Conservation (phyloP, 345 rosid species). For the Rhizophora apiculata region DNA sequence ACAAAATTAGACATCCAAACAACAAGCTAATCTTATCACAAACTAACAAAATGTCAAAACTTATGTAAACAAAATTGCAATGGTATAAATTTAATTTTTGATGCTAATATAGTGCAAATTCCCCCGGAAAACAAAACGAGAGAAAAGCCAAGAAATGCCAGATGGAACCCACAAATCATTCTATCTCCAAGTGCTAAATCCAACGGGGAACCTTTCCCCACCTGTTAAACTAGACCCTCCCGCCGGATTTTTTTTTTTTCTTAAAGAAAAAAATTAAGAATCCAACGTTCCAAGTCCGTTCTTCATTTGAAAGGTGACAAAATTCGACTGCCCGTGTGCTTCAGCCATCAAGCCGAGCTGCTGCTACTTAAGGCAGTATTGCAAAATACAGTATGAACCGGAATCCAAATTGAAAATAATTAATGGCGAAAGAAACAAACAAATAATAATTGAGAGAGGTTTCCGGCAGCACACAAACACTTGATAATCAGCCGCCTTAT, state of each 20-base stretch:
- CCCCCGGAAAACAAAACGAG: conserved; percentile 15
- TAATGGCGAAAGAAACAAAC: conserved; percentile 14
- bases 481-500: conserved; percentile 9
- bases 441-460: conserved; percentile 28
- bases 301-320: conserved; percentile 32
- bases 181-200: conserved; percentile 35
- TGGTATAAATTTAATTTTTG: too few relatives aligned
- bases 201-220: conserved; percentile 24
- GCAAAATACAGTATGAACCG: neutral
- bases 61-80: neutral
- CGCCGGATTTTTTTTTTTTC: conserved; percentile 20
- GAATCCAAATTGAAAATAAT: neutral
- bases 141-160: conserved; percentile 37
- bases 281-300: conserved; percentile 17
- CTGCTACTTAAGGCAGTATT: neutral
- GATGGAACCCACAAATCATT: conserved; percentile 38
- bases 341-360: too few relatives aligned
- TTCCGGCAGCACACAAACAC: conserved; percentile 1
- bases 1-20: neutral
- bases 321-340: conserved; percentile 31
- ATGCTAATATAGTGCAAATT: neutral
- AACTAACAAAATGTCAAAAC: neutral
- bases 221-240: conserved; percentile 8
- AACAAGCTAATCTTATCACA: neutral
- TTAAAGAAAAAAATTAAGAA: neutral